These are phyloP conservation scores for Citrullus colocynthis DNA, from an alignment of 306 rosid genomes.

Conservation along the genomic window DNA sequence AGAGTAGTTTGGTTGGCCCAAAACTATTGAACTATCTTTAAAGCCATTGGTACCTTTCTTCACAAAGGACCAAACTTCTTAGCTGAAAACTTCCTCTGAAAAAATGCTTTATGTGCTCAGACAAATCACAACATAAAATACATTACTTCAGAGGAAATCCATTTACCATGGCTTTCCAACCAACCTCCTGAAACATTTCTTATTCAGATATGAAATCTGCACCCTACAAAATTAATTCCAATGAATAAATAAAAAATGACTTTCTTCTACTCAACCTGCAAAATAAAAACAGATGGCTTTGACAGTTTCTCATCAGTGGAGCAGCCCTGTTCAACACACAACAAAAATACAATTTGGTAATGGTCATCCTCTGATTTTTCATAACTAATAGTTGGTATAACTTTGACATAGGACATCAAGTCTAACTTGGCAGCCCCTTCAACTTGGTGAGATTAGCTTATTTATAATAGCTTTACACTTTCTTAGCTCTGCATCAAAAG, in stretches of 20 bases:
- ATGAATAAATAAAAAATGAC: not conserved
- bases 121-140: not conserved
- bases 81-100: not conserved
- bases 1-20: not conserved
- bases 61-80: not conserved
- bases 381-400: not conserved
- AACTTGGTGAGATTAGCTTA: not conserved
- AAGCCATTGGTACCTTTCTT: not conserved
- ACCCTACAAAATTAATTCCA: not conserved
- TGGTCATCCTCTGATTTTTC: not conserved
- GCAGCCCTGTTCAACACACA: not conserved
- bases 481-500: not conserved
- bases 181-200: not conserved
- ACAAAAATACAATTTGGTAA: not conserved
- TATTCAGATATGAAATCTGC: not conserved
- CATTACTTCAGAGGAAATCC: not conserved
- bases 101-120: not conserved
- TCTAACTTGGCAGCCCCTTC: slow-evolving; percentile 2
- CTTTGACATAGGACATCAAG: not conserved
- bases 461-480: not conserved
- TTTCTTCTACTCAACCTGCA: not conserved
- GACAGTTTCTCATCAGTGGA: slow-evolving; percentile 5
- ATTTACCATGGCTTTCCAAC: not conserved
- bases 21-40: not conserved
- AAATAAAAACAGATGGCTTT: not conserved